Evolutionary conservation across 192 early-diverging fungal species (phyloP).

Genomic region (Dissophora ornata): DNA sequence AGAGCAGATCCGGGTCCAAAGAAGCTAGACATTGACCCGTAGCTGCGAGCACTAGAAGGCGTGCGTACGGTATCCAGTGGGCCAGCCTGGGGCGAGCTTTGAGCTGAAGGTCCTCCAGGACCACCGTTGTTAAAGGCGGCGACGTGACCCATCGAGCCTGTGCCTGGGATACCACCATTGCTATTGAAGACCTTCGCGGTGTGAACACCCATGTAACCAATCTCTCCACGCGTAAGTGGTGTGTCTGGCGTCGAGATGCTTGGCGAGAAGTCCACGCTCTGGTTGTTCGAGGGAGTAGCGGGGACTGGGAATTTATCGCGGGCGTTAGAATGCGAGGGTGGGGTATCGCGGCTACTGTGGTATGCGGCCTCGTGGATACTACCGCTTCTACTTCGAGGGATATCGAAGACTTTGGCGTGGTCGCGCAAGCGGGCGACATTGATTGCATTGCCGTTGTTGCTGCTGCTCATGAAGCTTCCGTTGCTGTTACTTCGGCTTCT

Average conservation of each 20-base stretch:
- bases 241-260: conserved; percentile 10
- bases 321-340: neutral
- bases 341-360: conserved; percentile 20
- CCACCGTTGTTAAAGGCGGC: conserved; percentile 13
- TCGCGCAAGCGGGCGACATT: conserved; percentile 14
- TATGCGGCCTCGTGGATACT: conserved; percentile 9
- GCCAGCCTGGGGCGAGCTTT: conserved; percentile 1
- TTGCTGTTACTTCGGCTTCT: neutral
- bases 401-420: conserved; percentile 33
- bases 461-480: neutral
- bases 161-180: conserved; percentile 4
- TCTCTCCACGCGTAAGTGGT: conserved; percentile 19
- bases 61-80: neutral
- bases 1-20: neutral
- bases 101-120: neutral
- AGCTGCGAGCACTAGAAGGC: neutral
- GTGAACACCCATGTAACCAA: conserved; percentile 36
- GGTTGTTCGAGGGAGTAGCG: neutral
- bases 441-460: neutral
- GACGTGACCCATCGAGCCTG: conserved; percentile 32
- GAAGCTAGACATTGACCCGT: conserved; percentile 16
- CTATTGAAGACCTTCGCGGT: conserved; percentile 31
- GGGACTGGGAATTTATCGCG: neutral
- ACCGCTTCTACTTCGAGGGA: conserved; percentile 9
- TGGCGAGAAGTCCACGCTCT: conserved; percentile 9